Conservation (phyloP, 805 yeast genomes). For the Kuraishia ogatae region DNA sequence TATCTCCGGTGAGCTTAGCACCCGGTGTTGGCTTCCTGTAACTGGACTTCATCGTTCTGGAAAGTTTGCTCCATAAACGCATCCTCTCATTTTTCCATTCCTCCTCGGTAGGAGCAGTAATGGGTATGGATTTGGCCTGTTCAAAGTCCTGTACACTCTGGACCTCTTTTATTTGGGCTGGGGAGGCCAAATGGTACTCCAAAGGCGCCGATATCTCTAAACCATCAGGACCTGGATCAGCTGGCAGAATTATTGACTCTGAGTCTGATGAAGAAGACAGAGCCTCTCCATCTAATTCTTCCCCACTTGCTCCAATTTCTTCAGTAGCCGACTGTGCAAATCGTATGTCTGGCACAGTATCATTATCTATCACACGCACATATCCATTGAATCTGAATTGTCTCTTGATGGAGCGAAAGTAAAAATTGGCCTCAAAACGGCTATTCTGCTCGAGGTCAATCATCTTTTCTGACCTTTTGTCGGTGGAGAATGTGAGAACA, state of each 20-base stretch:
- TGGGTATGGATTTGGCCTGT: background rate
- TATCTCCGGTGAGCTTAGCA: slow-evolving; percentile 44
- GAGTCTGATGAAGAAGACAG: background rate
- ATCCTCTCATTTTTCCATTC: slow-evolving; percentile 64
- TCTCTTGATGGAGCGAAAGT: slow-evolving; percentile 50
- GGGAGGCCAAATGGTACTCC: slow-evolving; percentile 13
- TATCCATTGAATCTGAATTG: slow-evolving; percentile 71
- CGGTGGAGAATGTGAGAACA: slow-evolving; percentile 63
- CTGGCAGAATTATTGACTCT: background rate
- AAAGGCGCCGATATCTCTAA: slow-evolving; percentile 12
- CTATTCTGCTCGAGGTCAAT: slow-evolving; percentile 42
- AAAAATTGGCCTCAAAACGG: slow-evolving; percentile 68
- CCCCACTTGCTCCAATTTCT: slow-evolving; percentile 1
- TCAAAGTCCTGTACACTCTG: slow-evolving; percentile 2
- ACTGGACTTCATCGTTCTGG: slow-evolving; percentile 50
- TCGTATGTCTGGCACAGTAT: slow-evolving; percentile 11
- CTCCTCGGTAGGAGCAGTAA: slow-evolving; percentile 38
- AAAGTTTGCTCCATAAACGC: slow-evolving; percentile 55
- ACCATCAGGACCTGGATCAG: background rate
- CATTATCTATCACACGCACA: slow-evolving; percentile 36
- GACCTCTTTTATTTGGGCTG: slow-evolving; percentile 8
- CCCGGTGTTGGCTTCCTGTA: slow-evolving; percentile 73
- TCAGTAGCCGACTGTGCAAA: background rate
- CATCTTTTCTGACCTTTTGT: slow-evolving; percentile 58
- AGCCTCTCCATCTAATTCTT: background rate